Evolutionary conservation across 305 asterid genomes (phyloP).

Genomic region (Ilex paraguariensis): DNA sequence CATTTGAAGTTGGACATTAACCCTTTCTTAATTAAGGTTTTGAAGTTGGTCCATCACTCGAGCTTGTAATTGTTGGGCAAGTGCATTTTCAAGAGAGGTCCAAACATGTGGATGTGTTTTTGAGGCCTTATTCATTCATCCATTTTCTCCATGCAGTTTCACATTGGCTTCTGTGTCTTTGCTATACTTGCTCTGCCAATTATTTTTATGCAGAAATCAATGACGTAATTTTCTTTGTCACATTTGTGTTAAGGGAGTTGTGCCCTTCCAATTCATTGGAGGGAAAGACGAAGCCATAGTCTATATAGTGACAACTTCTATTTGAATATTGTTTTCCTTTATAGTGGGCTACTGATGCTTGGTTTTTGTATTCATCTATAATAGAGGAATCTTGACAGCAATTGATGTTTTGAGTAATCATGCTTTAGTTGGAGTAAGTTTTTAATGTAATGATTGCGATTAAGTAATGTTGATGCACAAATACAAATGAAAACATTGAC

Average conservation of each 20-base stretch:
- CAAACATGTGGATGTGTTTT: background rate
- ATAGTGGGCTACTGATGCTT: constrained; percentile 10
- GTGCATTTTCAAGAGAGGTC: no score
- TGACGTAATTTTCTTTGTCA: constrained; percentile 45
- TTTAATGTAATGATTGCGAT: background rate
- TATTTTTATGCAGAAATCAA: constrained; percentile 72
- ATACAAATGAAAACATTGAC: no score
- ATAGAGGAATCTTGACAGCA: constrained; percentile 95
- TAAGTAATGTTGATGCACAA: background rate
- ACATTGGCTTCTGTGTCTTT: constrained; percentile 75
- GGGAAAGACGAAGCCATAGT: no score
- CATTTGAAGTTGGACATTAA: no score
- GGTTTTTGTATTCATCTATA: constrained; percentile 7
- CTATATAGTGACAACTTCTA: background rate
- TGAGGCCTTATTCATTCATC: constrained; percentile 1
- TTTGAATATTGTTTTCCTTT: background rate
- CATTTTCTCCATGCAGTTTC: constrained; percentile 39
- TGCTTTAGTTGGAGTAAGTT: constrained; percentile 75
- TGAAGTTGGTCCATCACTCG: no score
- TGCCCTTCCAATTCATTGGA: no score
- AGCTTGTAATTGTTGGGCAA: no score
- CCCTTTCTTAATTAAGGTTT: no score
- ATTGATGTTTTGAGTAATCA: constrained; percentile 46
- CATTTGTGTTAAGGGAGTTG: background rate
- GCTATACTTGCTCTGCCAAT: constrained; percentile 89